phyloP scores from a whole-genome alignment of 352 stramenopile species.

The Globisporangium sylvaticum region DNA sequence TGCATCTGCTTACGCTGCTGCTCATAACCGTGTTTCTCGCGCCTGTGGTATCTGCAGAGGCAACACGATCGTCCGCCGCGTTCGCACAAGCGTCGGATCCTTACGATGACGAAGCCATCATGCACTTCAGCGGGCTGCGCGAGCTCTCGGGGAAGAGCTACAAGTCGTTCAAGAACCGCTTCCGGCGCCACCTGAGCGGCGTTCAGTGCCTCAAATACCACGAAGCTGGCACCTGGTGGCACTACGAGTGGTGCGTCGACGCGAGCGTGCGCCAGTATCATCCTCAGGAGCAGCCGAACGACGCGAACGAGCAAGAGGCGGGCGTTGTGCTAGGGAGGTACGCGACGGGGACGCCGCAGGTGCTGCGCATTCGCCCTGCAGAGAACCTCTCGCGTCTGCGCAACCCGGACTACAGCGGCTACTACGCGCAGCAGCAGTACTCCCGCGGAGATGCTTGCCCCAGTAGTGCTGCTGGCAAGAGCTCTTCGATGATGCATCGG shows the following conservation, averaged over 20 bases:
- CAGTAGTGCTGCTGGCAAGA: slow-evolving; percentile 6
- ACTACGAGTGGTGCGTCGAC: slow-evolving; percentile 85
- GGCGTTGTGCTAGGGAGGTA: slow-evolving; percentile 48
- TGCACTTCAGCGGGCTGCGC: slow-evolving; percentile 51
- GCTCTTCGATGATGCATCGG: slow-evolving; percentile 11
- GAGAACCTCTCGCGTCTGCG: slow-evolving; percentile 33
- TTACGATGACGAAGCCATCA: slow-evolving; percentile 6
- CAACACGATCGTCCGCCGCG: not conserved
- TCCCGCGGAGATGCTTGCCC: slow-evolving; percentile 35
- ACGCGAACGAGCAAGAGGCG: slow-evolving; percentile 7
- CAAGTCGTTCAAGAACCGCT: slow-evolving; percentile 63
- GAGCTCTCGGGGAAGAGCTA: slow-evolving; percentile 61
- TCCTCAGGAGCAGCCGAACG: slow-evolving; percentile 1
- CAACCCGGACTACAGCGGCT: slow-evolving; percentile 52
- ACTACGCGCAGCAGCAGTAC: slow-evolving; percentile 57
- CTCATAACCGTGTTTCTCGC: not conserved
- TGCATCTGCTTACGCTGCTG: not conserved
- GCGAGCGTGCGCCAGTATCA: slow-evolving; percentile 71
- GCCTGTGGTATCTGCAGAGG: not conserved
- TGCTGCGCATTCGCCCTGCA: slow-evolving; percentile 35
- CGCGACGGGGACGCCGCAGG: slow-evolving; percentile 22
- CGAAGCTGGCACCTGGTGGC: slow-evolving; percentile 63
- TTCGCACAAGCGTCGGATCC: not conserved
- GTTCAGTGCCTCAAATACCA: slow-evolving; percentile 61
- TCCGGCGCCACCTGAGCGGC: slow-evolving; percentile 50